Conservation (phyloP, 768 basidiomycete genomes). For the Kondoa subrosea region DNA sequence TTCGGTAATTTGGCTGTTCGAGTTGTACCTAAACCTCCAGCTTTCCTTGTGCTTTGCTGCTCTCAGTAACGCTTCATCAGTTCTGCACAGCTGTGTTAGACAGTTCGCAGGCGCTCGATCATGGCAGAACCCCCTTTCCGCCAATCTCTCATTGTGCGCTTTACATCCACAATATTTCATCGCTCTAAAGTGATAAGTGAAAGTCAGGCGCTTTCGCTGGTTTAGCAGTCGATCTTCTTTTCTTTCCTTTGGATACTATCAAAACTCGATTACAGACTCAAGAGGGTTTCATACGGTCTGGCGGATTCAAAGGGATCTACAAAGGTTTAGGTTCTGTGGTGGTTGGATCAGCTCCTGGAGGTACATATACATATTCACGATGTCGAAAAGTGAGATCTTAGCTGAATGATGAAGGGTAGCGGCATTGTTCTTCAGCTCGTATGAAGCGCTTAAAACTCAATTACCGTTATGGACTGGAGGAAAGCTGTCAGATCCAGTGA, state of each 20-base stretch:
- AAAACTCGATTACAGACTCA: slow-evolving; percentile 86
- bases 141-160: not conserved
- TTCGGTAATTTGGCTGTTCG: no score
- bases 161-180: not conserved
- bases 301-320: slow-evolving; percentile 81
- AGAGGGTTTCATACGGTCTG: slow-evolving; percentile 66
- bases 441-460: slow-evolving; percentile 68
- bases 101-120: no score
- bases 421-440: slow-evolving; percentile 84
- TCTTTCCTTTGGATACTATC: slow-evolving; percentile 91
- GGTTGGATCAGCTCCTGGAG: slow-evolving; percentile 88
- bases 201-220: slow-evolving; percentile 73
- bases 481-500: slow-evolving; percentile 46
- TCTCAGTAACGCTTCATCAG: no score
- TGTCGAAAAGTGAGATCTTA: not conserved
- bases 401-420: slow-evolving; percentile 43
- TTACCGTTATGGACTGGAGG: slow-evolving; percentile 38
- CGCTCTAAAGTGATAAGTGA: not conserved
- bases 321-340: slow-evolving; percentile 85
- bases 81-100: no score
- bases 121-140: not conserved
- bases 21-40: no score
- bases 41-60: no score
- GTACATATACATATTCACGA: slow-evolving; percentile 37
- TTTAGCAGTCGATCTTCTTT: slow-evolving; percentile 78